Conservation (phyloP, 768 basidiomycete genomes). For the Panaeolus cyanescens region DNA sequence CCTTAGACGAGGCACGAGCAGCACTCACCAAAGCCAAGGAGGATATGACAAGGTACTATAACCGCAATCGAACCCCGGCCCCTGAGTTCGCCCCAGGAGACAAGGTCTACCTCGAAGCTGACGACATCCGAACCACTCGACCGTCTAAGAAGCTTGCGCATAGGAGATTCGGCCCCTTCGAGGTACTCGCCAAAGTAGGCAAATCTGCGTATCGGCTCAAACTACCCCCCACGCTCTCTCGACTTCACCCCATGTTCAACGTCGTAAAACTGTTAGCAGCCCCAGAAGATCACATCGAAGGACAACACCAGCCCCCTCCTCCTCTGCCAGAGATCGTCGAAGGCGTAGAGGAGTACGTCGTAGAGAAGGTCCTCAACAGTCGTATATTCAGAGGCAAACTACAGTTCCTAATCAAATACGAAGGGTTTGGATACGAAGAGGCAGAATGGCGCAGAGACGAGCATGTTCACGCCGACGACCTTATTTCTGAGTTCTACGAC, state of each 20-base stretch:
- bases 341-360: constrained; percentile 2
- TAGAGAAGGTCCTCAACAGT: constrained; percentile 10
- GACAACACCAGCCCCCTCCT: constrained; percentile 11
- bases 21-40: constrained; percentile 17
- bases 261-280: constrained; percentile 10
- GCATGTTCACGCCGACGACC: neutral
- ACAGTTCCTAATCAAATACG: constrained; percentile 12
- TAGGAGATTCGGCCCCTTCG: constrained; percentile 12
- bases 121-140: constrained; percentile 1
- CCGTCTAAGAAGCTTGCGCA: constrained; percentile 14
- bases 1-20: constrained; percentile 12
- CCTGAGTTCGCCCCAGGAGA: constrained; percentile 14
- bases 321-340: constrained; percentile 12
- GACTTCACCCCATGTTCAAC: constrained; percentile 18
- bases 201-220: constrained; percentile 10
- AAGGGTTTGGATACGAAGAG: neutral
- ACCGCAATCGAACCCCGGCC: constrained; percentile 5
- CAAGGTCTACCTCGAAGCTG: constrained; percentile 13
- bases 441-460: no score
- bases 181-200: neutral
- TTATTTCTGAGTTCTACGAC: neutral
- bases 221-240: constrained; percentile 13
- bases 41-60: constrained; percentile 12
- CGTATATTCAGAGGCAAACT: constrained; percentile 10
- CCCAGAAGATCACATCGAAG: neutral